Evolutionary conservation across 1,284 basidiomycete genomes (phyloP).

Genomic region (Veloporphyrellus conicus): DNA sequence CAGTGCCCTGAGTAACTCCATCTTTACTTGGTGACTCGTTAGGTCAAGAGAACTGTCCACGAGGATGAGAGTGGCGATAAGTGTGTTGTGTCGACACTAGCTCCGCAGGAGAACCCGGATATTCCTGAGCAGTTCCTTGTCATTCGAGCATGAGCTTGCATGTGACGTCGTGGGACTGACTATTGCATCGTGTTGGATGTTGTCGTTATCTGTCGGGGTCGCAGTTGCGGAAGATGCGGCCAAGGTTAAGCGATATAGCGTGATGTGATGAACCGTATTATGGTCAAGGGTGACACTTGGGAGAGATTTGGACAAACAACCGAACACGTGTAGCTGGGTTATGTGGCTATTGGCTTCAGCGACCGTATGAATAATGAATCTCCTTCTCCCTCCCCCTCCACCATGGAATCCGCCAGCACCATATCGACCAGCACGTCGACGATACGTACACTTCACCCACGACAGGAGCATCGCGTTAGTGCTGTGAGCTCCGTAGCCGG

Average conservation of each 20-base stretch:
- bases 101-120: conserved; percentile 57
- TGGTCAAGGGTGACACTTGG: not conserved
- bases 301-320: conserved; percentile 6
- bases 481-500: conserved; percentile 25
- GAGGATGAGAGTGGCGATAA: conserved; percentile 38
- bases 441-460: conserved; percentile 22
- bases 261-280: not conserved
- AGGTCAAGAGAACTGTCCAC: conserved; percentile 49
- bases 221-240: too few relatives aligned
- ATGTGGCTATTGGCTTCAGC: conserved; percentile 11
- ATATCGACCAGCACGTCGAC: conserved; percentile 26
- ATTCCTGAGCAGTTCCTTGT: conserved; percentile 72
- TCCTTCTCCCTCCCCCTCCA: conserved; percentile 2
- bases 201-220: conserved; percentile 2
- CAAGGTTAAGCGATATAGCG: too few relatives aligned
- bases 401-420: conserved; percentile 23
- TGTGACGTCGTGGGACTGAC: not conserved
- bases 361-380: not conserved
- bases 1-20: not conserved
- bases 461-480: conserved; percentile 26
- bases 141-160: conserved; percentile 38
- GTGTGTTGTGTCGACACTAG: conserved; percentile 39
- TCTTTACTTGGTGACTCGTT: not conserved
- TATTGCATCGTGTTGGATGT: not conserved
- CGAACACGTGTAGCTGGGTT: conserved; percentile 34